Conservation (phyloP, 1,284 basidiomycete species). For the Entoloma clypeatum region DNA sequence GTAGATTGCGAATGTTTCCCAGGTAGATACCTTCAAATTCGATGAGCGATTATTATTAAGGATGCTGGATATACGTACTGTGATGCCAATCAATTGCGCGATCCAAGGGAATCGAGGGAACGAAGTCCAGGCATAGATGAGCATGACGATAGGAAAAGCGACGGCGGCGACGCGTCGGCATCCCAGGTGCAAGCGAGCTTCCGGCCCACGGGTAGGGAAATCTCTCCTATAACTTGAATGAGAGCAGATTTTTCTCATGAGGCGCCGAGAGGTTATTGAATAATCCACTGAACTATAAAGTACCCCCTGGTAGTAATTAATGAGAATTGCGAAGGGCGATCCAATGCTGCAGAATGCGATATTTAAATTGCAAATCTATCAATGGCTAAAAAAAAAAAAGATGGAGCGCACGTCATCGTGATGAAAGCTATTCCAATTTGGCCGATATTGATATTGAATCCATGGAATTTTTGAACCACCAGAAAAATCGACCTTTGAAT, state of each 20-base stretch:
- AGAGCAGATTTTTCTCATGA: background rate
- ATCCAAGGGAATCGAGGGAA: constrained; percentile 55
- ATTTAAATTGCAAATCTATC: constrained; percentile 3
- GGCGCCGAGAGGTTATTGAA: no score
- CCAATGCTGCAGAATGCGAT: constrained; percentile 48
- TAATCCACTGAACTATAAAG: constrained; percentile 52
- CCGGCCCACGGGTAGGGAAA: constrained; percentile 54
- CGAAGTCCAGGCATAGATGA: constrained; percentile 63
- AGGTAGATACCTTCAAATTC: constrained; percentile 46
- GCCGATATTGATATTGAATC: constrained; percentile 64
- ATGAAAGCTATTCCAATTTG: constrained; percentile 62
- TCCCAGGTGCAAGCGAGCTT: constrained; percentile 69
- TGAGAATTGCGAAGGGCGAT: constrained; percentile 50
- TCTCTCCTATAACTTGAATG: constrained; percentile 47
- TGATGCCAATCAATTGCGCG: constrained; percentile 49
- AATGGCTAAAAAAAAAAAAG: background rate
- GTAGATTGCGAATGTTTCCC: constrained; percentile 59
- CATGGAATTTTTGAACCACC: constrained; percentile 59
- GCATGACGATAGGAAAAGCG: constrained; percentile 60
- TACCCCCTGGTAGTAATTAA: constrained; percentile 61
- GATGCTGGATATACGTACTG: constrained; percentile 29
- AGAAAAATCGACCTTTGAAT: constrained; percentile 64
- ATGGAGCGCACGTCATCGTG: constrained; percentile 50
- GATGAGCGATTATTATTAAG: no score
- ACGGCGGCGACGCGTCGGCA: constrained; percentile 65